phyloP scores from a whole-genome alignment of 306 rosid genomes.

The Ceratonia siliqua region DNA sequence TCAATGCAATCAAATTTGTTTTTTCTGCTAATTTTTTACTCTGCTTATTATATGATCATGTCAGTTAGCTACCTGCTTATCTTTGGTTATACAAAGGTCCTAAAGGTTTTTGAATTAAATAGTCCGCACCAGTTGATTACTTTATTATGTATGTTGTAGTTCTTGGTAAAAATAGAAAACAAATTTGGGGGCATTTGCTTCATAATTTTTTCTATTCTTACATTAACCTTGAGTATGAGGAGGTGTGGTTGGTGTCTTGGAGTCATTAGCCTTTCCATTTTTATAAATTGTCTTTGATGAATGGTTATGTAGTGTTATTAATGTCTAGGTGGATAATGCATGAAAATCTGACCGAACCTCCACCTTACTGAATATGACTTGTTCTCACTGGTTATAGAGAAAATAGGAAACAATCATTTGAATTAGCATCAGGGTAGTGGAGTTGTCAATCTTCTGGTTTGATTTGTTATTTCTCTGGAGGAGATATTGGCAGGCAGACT shows the following conservation, averaged over 20 bases:
- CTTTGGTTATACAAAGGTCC: constrained; percentile 10
- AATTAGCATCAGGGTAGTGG: neutral
- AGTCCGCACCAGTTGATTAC: neutral
- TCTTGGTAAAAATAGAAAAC: neutral
- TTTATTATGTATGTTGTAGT: neutral
- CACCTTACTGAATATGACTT: neutral
- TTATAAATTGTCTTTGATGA: neutral
- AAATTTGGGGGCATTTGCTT: neutral
- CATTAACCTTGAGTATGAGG: constrained; percentile 6
- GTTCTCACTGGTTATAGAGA: constrained; percentile 12
- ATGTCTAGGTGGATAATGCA: neutral
- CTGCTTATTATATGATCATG: neutral
- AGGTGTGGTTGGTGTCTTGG: neutral
- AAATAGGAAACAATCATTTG: neutral
- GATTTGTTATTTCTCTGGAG: no score
- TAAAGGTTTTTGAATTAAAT: neutral
- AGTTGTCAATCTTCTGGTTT: no score
- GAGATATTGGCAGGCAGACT: no score
- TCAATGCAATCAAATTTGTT: neutral
- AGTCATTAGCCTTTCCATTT: neutral
- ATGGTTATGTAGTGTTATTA: neutral
- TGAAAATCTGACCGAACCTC: neutral
- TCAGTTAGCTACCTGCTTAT: neutral
- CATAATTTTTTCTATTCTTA: neutral
- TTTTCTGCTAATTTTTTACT: neutral